A percentile compares a stretch with the other conserved stretches of the same genome.
Evolutionary conservation across 2,329 filamentous ascomycete species (phyloP).

Genomic region (Colletotrichum limetticola): DNA sequence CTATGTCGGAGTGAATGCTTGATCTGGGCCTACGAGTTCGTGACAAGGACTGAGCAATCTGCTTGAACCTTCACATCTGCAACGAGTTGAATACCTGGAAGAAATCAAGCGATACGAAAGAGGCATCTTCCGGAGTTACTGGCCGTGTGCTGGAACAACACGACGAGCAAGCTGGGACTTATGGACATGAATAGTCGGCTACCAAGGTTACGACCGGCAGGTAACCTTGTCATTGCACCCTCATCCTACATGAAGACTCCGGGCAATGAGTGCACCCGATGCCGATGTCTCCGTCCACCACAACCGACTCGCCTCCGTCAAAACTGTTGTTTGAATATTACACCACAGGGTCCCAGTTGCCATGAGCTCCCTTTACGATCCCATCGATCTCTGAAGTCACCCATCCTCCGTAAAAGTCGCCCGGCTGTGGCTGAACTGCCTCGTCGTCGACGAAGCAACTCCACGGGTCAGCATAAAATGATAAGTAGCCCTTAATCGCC

Average conservation of each 20-base stretch:
- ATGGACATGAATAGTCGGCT: not conserved
- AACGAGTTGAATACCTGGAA: too few species aligned
- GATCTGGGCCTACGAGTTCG: too few species aligned
- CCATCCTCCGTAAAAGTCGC: conserved; percentile 74
- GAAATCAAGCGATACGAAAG: too few species aligned
- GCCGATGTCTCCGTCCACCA: not conserved
- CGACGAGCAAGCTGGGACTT: not conserved
- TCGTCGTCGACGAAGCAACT: conserved; percentile 72
- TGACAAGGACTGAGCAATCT: too few species aligned
- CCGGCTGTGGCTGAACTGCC: conserved; percentile 67
- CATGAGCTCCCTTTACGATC: conserved; percentile 55
- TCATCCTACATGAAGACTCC: too few species aligned
- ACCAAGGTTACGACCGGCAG: not conserved
- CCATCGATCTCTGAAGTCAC: conserved; percentile 69
- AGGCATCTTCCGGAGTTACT: too few species aligned
- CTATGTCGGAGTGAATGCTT: too few species aligned
- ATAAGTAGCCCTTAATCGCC: conserved; percentile 64
- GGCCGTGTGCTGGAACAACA: too few species aligned
- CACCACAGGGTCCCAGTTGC: conserved; percentile 51
- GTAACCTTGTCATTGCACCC: not conserved
- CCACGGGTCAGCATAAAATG: conserved; percentile 71
- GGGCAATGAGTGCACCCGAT: not conserved
- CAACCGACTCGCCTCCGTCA: not conserved
- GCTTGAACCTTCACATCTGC: too few species aligned
- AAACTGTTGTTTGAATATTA: conserved; percentile 18